These are phyloP conservation scores for Trichophyton verrucosum DNA, from an alignment of 2,329 filamentous ascomycete genomes.

Conservation along the genomic window DNA sequence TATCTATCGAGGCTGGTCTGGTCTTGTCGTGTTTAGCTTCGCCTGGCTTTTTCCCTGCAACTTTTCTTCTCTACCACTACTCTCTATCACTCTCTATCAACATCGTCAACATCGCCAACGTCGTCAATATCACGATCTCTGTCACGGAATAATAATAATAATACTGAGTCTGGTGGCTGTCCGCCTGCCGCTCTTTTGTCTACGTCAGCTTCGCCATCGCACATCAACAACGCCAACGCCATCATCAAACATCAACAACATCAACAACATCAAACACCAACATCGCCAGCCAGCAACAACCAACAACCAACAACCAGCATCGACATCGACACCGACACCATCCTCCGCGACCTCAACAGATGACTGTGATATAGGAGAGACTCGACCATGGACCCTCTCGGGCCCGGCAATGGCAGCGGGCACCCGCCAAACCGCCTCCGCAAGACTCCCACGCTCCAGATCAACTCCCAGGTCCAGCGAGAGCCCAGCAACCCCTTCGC, in stretches of 20 bases:
- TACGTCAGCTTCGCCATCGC: not conserved
- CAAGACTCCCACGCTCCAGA: constrained; percentile 1
- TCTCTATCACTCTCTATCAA: no score
- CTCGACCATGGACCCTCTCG: not conserved
- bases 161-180: no score
- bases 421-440: not conserved
- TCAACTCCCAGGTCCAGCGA: constrained; percentile 1
- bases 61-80: no score
- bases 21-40: not conserved
- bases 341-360: not conserved
- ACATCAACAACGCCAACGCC: no score
- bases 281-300: no score
- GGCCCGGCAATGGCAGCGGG: not conserved
- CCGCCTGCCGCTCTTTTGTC: not conserved
- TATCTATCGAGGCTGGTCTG: not conserved
- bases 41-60: not conserved
- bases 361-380: not conserved
- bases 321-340: not conserved
- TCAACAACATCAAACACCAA: not conserved
- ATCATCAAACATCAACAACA: not conserved
- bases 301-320: not conserved
- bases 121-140: not conserved
- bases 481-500: not conserved
- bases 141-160: no score
- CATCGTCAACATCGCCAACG: not conserved